These are phyloP conservation scores for Cicer pinnatifidum DNA, from an alignment of 306 rosid genomes.

Conservation along the genomic window DNA sequence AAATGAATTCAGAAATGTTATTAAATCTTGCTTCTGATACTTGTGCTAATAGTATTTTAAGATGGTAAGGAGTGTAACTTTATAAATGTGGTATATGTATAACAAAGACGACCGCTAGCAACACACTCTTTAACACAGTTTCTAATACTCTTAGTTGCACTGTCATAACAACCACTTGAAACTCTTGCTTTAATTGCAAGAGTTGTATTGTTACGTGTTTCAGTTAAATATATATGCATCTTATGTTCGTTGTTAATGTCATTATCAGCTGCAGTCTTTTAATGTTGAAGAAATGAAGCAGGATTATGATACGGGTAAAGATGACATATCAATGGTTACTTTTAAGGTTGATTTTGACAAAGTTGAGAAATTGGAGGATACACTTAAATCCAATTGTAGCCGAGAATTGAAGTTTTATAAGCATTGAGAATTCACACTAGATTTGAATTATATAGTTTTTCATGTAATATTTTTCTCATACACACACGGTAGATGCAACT, in stretches of 20 bases:
- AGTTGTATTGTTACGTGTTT: neutral
- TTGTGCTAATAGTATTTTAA: slow-evolving; percentile 18
- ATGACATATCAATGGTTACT: slow-evolving; percentile 70
- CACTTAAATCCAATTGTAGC: slow-evolving; percentile 76
- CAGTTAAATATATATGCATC: neutral
- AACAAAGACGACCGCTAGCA: neutral
- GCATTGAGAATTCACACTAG: slow-evolving; percentile 48
- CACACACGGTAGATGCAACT: slow-evolving; percentile 41
- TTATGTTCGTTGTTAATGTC: slow-evolving; percentile 13
- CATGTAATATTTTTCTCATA: neutral
- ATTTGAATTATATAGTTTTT: slow-evolving; percentile 6
- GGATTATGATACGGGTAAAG: slow-evolving; percentile 91
- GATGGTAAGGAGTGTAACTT: slow-evolving; percentile 4
- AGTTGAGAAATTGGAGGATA: slow-evolving; percentile 84
- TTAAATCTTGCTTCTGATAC: slow-evolving; percentile 20
- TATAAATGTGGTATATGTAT: neutral
- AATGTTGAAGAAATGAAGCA: slow-evolving; percentile 75
- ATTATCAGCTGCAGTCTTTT: slow-evolving; percentile 72
- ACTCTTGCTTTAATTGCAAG: neutral
- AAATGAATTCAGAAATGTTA: slow-evolving; percentile 9
- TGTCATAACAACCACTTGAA: neutral
- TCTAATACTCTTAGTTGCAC: neutral
- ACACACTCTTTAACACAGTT: no score
- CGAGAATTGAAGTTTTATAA: slow-evolving; percentile 70
- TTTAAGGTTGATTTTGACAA: slow-evolving; percentile 83